phyloP scores from a whole-genome alignment of 441 rosid genomes.

The Pelargonium australe region DNA sequence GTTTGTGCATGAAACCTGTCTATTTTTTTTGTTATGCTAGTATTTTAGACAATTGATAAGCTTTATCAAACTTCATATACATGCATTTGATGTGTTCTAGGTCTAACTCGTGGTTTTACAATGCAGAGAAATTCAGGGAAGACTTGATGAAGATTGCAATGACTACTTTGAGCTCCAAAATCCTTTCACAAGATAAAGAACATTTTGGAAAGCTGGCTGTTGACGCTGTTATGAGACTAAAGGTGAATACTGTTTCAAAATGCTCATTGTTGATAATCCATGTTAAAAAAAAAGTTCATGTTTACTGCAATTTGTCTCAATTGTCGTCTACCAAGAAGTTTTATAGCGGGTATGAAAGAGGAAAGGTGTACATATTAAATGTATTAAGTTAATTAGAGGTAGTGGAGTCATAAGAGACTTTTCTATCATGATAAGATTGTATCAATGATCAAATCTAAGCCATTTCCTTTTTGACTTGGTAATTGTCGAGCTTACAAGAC shows the following conservation, averaged over 20 bases:
- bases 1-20: too few species aligned
- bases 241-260: constrained; percentile 39
- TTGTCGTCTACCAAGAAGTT: background rate
- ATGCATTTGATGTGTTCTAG: background rate
- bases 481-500: too few species aligned
- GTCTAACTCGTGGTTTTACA: constrained; percentile 17
- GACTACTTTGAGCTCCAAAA: constrained; percentile 91
- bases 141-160: constrained; percentile 90
- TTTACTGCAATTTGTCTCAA: background rate
- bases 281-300: background rate
- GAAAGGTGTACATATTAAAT: too few species aligned
- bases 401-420: too few species aligned
- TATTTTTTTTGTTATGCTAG: too few species aligned
- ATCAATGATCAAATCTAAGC: too few species aligned
- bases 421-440: too few species aligned
- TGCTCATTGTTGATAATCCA: background rate
- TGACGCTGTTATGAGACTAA: constrained; percentile 90
- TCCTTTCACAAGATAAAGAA: constrained; percentile 86
- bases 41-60: too few species aligned
- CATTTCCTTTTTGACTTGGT: too few species aligned
- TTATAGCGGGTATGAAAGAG: too few species aligned
- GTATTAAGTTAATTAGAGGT: too few species aligned
- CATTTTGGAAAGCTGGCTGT: constrained; percentile 87
- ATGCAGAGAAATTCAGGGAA: constrained; percentile 70
- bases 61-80: too few species aligned